Evolutionary conservation across 129 eudicot species (phyloP).

Genomic region (Heracleum sosnowskyi): DNA sequence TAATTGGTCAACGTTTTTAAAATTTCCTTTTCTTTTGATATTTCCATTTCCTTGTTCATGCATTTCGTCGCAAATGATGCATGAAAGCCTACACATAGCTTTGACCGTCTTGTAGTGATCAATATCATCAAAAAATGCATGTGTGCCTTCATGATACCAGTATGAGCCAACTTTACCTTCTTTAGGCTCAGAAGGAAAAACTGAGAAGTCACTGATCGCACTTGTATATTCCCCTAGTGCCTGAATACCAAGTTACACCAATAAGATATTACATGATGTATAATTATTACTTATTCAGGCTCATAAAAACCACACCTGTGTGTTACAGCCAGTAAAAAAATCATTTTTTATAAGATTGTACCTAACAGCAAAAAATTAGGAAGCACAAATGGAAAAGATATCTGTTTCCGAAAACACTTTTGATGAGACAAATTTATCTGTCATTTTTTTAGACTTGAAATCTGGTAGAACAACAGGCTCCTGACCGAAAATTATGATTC

Average conservation of each 20-base stretch:
- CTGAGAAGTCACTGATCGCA: constrained; percentile 24
- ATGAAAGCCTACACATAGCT: constrained; percentile 31
- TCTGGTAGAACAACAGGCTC: background rate
- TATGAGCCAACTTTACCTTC: constrained; percentile 28
- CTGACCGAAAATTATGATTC: background rate
- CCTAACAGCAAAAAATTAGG: background rate
- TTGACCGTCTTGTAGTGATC: constrained; percentile 34
- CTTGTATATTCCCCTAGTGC: constrained; percentile 32
- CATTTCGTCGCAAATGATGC: constrained; percentile 22
- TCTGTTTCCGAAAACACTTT: too few species aligned
- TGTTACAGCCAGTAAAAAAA: background rate
- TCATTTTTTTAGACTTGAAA: background rate
- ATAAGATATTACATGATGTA: background rate
- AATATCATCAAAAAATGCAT: constrained; percentile 34
- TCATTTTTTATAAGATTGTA: background rate
- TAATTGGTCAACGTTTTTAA: constrained; percentile 28
- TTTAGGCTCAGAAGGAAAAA: constrained; percentile 25
- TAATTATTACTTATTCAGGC: background rate
- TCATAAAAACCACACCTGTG: background rate
- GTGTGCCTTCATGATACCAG: constrained; percentile 37
- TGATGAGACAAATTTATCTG: background rate
- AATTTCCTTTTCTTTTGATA: constrained; percentile 12
- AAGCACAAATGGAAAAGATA: constrained; percentile 1
- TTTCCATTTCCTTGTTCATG: constrained; percentile 12
- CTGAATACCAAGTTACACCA: constrained; percentile 8